Percentiles rank a stretch among this genome's conserved stretches.
Evolutionary conservation across 1,284 basidiomycete genomes (phyloP).

Genomic region (Apiotrichum mycotoxinovorans): DNA sequence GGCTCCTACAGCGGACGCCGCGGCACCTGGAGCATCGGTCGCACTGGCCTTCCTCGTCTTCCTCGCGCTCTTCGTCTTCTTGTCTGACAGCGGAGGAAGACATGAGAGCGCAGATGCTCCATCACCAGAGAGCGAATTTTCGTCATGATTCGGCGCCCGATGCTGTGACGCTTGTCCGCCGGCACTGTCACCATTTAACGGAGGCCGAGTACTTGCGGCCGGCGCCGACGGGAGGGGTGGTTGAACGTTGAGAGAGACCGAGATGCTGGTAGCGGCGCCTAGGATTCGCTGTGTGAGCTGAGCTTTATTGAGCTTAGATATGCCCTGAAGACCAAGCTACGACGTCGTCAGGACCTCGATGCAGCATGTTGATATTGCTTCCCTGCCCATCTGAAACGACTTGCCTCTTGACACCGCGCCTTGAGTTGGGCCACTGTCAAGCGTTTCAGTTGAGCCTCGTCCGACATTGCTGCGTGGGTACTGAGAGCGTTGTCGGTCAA

Average conservation of each 20-base stretch:
- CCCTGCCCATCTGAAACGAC: neutral
- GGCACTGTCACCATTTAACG: too few species aligned
- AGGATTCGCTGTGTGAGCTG: slow-evolving; percentile 26
- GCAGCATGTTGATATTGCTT: neutral
- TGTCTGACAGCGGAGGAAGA: too few species aligned
- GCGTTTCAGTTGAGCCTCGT: neutral
- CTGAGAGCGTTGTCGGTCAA: neutral
- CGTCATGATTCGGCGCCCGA: too few species aligned
- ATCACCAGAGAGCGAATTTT: too few species aligned
- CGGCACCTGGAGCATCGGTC: too few species aligned
- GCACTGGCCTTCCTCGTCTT: too few species aligned
- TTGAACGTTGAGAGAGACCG: too few species aligned
- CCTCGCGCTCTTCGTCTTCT: too few species aligned
- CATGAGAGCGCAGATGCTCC: too few species aligned
- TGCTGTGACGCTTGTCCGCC: too few species aligned
- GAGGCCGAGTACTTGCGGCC: neutral
- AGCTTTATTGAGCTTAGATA: slow-evolving; percentile 35
- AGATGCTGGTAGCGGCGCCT: neutral
- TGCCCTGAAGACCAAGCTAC: slow-evolving; percentile 28
- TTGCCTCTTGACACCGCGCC: slow-evolving; percentile 30
- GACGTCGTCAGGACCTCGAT: neutral
- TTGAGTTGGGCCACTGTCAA: slow-evolving; percentile 35
- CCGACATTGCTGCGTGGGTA: neutral
- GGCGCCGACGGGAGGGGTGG: neutral
- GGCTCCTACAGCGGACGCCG: too few species aligned